A percentile compares a stretch with the other conserved stretches of the same genome.
Evolutionary conservation across 1,139 yeast species (phyloP).

Genomic region (Magnusiomyces tetraspermus): DNA sequence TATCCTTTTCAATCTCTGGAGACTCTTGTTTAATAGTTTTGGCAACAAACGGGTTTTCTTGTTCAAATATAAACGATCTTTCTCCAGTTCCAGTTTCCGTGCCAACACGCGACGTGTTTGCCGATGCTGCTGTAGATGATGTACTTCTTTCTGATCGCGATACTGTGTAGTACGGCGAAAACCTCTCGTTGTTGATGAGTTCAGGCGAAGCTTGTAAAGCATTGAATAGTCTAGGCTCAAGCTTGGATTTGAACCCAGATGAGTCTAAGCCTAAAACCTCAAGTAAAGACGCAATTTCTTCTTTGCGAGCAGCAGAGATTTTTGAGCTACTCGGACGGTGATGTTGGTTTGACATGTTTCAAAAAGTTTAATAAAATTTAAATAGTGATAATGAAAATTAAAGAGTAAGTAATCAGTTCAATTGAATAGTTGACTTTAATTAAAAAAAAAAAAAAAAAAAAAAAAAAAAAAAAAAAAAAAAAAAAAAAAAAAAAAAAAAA

Average conservation of each 20-base stretch:
- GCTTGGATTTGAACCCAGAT: neutral
- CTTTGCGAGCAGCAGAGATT: neutral
- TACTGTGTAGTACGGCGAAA: too few relatives aligned
- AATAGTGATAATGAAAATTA: neutral
- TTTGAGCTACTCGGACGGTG: neutral
- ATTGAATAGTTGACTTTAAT: too few relatives aligned
- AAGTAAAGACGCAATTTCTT: neutral
- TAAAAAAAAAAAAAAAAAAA: too few relatives aligned
- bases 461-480: too few relatives aligned
- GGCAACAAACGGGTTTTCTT: neutral
- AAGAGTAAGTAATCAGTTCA: too few relatives aligned
- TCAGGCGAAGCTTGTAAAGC: neutral
- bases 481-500: too few relatives aligned
- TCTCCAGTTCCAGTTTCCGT: too few relatives aligned
- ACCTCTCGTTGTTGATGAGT: neutral
- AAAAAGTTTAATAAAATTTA: too few relatives aligned
- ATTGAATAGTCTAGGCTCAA: constrained; percentile 2
- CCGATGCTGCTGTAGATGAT: too few relatives aligned
- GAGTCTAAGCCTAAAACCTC: neutral
- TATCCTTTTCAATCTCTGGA: neutral
- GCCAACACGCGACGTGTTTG: too few relatives aligned
- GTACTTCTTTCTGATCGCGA: too few relatives aligned
- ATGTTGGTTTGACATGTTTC: too few relatives aligned
- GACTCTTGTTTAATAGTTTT: neutral
- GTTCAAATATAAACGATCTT: neutral